These are phyloP conservation scores for Penicillium griseofulvum DNA, from an alignment of 2,329 filamentous ascomycete genomes.

Conservation along the genomic window DNA sequence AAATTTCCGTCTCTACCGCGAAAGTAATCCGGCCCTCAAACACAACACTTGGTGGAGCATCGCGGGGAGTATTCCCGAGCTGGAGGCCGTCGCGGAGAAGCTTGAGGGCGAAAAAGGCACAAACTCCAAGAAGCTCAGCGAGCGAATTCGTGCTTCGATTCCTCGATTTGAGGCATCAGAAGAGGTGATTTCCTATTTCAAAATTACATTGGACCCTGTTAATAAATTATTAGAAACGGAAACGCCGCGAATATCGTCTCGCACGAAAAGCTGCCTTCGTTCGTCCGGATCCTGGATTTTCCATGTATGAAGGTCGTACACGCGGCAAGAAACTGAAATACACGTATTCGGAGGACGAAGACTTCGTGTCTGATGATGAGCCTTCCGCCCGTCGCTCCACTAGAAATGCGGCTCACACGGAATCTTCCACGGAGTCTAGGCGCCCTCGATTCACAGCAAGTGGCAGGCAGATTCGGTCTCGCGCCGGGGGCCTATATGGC, in stretches of 20 bases:
- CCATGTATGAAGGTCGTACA: conserved; percentile 92
- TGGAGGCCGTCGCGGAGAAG: conserved; percentile 71
- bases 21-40: conserved; percentile 77
- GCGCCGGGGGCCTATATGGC: conserved; percentile 55
- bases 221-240: conserved; percentile 67
- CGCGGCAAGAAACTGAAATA: conserved; percentile 96
- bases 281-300: conserved; percentile 83
- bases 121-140: conserved; percentile 72
- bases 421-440: conserved; percentile 67
- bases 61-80: conserved; percentile 84
- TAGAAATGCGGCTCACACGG: conserved; percentile 65
- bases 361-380: conserved; percentile 60
- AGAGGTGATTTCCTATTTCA: conserved; percentile 59
- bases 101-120: conserved; percentile 77
- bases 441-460: conserved; percentile 73
- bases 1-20: conserved; percentile 87
- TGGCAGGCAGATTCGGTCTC: conserved; percentile 70
- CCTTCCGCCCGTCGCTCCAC: conserved; percentile 64
- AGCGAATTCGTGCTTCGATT: conserved; percentile 74
- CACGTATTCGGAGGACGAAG: conserved; percentile 88
- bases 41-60: conserved; percentile 89
- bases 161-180: conserved; percentile 91
- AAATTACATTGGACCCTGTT: conserved; percentile 10
- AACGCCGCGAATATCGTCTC: conserved; percentile 85
- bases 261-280: conserved; percentile 82